These are phyloP conservation scores for Cochlearia excelsa DNA, from an alignment of 345 rosid genomes.

Conservation along the genomic window DNA sequence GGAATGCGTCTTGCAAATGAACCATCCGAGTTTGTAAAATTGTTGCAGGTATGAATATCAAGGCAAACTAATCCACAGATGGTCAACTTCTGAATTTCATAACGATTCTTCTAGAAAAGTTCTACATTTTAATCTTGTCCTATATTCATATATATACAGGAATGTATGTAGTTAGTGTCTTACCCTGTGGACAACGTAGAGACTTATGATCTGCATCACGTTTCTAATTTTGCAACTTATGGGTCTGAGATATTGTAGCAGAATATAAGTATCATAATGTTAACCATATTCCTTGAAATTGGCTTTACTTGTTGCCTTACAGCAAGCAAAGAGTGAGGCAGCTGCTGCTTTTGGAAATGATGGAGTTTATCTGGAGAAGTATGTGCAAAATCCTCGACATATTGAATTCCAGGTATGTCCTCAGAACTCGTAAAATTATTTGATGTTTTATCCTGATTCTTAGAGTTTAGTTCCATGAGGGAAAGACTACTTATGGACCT, in stretches of 20 bases:
- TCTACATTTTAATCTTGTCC: neutral
- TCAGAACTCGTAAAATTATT: neutral
- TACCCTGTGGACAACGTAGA: neutral
- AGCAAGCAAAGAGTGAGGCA: slow-evolving; percentile 99
- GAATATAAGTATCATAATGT: neutral
- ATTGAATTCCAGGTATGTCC: slow-evolving; percentile 90
- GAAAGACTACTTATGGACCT: too few species aligned
- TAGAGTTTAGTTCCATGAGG: neutral
- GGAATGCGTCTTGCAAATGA: slow-evolving; percentile 99
- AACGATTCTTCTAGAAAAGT: neutral
- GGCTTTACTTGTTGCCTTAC: slow-evolving; percentile 26
- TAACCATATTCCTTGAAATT: slow-evolving; percentile 23
- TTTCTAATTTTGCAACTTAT: neutral
- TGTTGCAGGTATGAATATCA: slow-evolving; percentile 64
- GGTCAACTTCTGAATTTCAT: neutral
- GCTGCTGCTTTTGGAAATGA: slow-evolving; percentile 99
- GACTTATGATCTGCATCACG: slow-evolving; percentile 3
- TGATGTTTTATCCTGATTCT: neutral
- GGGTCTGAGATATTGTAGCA: neutral
- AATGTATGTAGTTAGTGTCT: neutral
- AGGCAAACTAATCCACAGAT: slow-evolving; percentile 2
- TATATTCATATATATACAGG: neutral
- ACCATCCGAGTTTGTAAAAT: slow-evolving; percentile 90
- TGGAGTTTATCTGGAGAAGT: slow-evolving; percentile 95
- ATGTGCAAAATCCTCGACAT: slow-evolving; percentile 88